Conservation (phyloP, 1,139 yeast genomes). For the Geotrichum macrosporum region DNA sequence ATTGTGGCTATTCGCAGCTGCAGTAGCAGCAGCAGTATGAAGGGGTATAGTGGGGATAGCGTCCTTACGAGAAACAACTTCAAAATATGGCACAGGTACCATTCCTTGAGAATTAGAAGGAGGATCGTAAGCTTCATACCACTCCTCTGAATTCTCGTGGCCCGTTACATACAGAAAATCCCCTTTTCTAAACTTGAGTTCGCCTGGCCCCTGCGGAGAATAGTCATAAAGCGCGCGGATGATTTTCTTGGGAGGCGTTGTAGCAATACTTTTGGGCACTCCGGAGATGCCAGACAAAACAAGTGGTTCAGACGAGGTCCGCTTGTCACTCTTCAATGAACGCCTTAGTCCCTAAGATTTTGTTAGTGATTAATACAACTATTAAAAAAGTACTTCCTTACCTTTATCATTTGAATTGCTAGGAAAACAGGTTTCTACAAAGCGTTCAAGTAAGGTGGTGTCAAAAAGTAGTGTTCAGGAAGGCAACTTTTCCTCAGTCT, state of each 20-base stretch:
- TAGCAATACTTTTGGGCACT: conserved; percentile 28
- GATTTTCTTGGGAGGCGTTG: conserved; percentile 64
- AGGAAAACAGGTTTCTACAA: not conserved
- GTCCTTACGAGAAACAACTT: conserved; percentile 59
- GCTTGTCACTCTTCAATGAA: conserved; percentile 37
- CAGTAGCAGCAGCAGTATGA: conserved; percentile 19
- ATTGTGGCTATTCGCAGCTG: conserved; percentile 8
- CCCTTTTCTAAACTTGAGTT: conserved; percentile 70
- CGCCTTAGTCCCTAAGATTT: conserved; percentile 7
- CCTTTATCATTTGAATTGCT: conserved; percentile 5
- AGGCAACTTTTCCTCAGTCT: too few relatives aligned
- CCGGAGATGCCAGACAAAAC: not conserved
- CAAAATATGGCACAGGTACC: conserved; percentile 84
- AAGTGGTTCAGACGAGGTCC: conserved; percentile 28
- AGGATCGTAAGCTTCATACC: conserved; percentile 94
- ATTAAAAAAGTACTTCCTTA: not conserved
- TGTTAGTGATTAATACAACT: not conserved
- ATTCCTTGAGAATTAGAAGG: conserved; percentile 70
- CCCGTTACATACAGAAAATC: conserved; percentile 82
- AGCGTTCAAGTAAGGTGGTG: not conserved
- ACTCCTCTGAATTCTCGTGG: conserved; percentile 58
- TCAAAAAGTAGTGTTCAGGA: too few relatives aligned
- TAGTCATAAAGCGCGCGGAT: conserved; percentile 80
- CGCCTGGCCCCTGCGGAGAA: conserved; percentile 76
- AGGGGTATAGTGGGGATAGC: conserved; percentile 44